Evolutionary conservation across 1,284 basidiomycete genomes (phyloP).

Genomic region (Vanrija sp.): DNA sequence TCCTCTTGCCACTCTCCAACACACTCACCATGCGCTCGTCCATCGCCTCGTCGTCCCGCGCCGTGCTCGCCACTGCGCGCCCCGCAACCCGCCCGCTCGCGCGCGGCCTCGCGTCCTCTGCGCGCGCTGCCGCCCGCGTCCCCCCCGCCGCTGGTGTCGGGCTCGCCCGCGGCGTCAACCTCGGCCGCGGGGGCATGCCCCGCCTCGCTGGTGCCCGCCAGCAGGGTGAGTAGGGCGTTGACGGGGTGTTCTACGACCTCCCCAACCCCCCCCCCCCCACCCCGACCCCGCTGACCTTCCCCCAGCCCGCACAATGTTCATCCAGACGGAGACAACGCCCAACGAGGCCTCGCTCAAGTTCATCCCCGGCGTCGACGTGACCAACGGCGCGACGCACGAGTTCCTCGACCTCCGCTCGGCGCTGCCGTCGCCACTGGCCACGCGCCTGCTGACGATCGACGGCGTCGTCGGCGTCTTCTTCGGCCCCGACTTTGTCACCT

Average conservation of each 20-base stretch:
- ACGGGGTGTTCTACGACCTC: neutral
- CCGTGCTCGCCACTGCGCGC: constrained; percentile 1
- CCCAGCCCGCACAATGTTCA: constrained; percentile 85
- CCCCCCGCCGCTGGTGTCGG: neutral
- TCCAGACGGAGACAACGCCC: constrained; percentile 93
- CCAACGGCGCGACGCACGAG: constrained; percentile 75
- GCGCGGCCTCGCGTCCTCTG: constrained; percentile 15
- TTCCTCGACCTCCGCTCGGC: constrained; percentile 85
- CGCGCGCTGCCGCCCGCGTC: neutral
- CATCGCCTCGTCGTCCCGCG: constrained; percentile 32
- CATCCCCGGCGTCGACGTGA: constrained; percentile 83
- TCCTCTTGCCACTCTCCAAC: neutral
- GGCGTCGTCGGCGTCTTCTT: constrained; percentile 88
- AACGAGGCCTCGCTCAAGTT: constrained; percentile 98
- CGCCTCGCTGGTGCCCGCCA: constrained; percentile 9
- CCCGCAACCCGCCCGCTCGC: constrained; percentile 1
- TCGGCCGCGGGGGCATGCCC: constrained; percentile 4
- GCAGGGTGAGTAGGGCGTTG: constrained; percentile 16
- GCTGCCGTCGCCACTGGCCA: constrained; percentile 81
- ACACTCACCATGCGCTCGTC: constrained; percentile 18
- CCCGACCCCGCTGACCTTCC: neutral
- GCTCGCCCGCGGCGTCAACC: constrained; percentile 4
- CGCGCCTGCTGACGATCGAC: constrained; percentile 87
- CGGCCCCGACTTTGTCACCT: constrained; percentile 96
- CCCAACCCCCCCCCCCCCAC: neutral